Evolutionary conservation across 129 eudicot genomes (phyloP).

Genomic region (Tagetes patula): DNA sequence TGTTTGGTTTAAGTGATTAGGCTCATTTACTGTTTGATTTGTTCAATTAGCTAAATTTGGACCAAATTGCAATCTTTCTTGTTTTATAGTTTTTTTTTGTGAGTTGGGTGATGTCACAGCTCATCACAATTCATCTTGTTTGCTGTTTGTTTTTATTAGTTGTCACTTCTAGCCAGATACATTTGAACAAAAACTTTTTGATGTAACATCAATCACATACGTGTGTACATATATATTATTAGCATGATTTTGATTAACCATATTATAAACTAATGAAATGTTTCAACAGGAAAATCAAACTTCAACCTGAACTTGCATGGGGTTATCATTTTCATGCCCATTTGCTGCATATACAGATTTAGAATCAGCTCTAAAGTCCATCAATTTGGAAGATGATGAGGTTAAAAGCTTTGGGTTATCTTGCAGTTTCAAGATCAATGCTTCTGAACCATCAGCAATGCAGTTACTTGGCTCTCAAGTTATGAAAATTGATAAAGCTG

Average conservation of each 20-base stretch:
- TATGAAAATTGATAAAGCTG: constrained; percentile 49
- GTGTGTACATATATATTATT: not conserved
- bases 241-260: constrained; percentile 24
- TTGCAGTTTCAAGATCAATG: constrained; percentile 52
- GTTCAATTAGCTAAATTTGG: not conserved
- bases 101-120: constrained; percentile 34
- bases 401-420: constrained; percentile 49
- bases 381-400: constrained; percentile 38
- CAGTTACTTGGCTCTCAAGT: constrained; percentile 47
- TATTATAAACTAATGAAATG: constrained; percentile 17
- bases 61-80: not conserved
- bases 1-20: not conserved
- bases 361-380: constrained; percentile 53
- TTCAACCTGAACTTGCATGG: constrained; percentile 59
- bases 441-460: constrained; percentile 41
- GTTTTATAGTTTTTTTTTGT: constrained; percentile 16
- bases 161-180: constrained; percentile 28
- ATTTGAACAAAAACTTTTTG: constrained; percentile 2
- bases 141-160: constrained; percentile 34
- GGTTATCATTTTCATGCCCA: constrained; percentile 85
- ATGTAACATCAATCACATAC: not conserved
- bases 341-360: constrained; percentile 47
- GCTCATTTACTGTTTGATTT: not conserved
- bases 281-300: constrained; percentile 42
- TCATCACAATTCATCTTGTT: constrained; percentile 33